Conservation (phyloP, 2,329 filamentous ascomycete genomes). For the Apiospora sp. region DNA sequence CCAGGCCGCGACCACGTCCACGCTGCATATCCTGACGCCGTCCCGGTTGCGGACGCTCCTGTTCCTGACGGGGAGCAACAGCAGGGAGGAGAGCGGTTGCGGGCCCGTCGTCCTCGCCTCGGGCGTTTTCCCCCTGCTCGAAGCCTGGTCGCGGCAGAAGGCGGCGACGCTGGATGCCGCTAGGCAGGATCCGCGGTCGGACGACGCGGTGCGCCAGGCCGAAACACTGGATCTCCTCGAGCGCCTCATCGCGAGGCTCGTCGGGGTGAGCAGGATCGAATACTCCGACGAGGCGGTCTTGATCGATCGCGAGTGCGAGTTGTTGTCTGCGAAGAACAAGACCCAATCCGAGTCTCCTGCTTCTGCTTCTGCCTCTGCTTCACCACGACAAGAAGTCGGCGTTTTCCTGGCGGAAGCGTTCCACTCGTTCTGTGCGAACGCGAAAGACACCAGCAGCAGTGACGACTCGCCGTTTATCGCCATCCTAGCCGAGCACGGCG, state of each 20-base stretch:
- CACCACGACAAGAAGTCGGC: not conserved
- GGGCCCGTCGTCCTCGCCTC: not conserved
- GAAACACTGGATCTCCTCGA: not conserved
- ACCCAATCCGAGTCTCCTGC: no score
- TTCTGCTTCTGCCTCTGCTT: not conserved
- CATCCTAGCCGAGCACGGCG: not conserved
- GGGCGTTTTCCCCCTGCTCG: not conserved
- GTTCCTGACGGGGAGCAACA: not conserved
- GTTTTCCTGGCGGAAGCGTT: not conserved
- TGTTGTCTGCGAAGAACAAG: not conserved
- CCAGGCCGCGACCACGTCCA: not conserved
- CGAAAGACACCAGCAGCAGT: not conserved
- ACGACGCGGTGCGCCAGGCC: not conserved
- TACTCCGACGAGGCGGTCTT: not conserved
- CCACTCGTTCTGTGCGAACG: not conserved
- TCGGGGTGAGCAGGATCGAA: not conserved
- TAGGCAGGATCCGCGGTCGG: not conserved
- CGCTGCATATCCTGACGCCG: not conserved
- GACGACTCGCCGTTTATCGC: not conserved
- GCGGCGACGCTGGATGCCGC: not conserved
- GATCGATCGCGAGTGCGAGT: not conserved
- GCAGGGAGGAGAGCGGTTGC: not conserved
- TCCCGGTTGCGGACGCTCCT: not conserved
- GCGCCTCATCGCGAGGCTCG: not conserved
- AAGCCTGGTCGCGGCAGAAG: not conserved